Base-by-base conservation (phyloP, 1,284 basidiomycete species). In the Pseudozyma sp. region DNA sequence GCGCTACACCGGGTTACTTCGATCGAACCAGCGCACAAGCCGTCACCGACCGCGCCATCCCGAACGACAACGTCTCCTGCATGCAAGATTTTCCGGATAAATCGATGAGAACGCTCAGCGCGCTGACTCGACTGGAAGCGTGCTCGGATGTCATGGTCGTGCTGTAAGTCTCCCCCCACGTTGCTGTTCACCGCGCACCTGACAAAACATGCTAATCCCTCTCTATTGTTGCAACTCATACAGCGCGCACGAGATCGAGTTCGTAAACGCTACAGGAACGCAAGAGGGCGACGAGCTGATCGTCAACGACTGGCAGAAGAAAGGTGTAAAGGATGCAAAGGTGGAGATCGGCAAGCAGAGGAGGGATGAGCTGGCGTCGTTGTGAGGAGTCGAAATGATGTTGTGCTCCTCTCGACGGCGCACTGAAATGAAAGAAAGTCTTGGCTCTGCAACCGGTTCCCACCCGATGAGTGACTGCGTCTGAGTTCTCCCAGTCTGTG, bases 101-200 rank as follows among this genome's bases (percentile, higher is more conserved):
- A 35, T 49, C 54, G 1, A 61, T 59, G 54, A 48, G 40, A 4
- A 62, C 65, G 16, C 37, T 62, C 8, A 52, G 49, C 3, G 48
- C 59, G 5, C 47, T 68, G 4, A 44, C 58, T 9, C 49, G 65
- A 3, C 30, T 58, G 39, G 54, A 68, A 34, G 50, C 54, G 44
- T 60, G 54, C 33, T 16, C 46, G 13, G 59, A 62, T 50, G 54
- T 68, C 31, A 68, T 68, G 58, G 65, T 68, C 11, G 57, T 68
- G 13, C 50, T 66, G 55, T 58, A 43, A 57, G 40, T 42, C 40
- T 42, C n/a, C 16, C 5, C 9, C 39, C 39, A 8, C n/a, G 6
- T 35, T 13, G 13, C 34, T 35, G 34, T 35, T 35, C 35, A 37
- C 9, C 35, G 14, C 4, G 35, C 35, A 37, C 2, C 8, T 37